Evolutionary conservation across 2,329 filamentous ascomycete genomes (phyloP).

Genomic region (Cladorrhinum sp.): DNA sequence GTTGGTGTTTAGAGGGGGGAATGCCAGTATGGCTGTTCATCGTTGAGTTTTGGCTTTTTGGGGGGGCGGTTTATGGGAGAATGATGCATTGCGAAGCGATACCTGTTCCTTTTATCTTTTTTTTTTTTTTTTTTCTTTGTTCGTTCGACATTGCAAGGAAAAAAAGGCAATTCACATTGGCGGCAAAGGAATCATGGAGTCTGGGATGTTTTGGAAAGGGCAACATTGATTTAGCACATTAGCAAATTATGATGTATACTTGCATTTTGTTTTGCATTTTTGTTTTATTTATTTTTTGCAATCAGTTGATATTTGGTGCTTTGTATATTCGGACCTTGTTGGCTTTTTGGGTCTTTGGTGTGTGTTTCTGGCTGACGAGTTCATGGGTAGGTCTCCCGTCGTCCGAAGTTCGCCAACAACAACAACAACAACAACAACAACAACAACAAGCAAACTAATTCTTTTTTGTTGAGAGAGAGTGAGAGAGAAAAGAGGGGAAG

Average conservation of each 20-base stretch:
- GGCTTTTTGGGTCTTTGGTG: background rate
- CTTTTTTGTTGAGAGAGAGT: background rate
- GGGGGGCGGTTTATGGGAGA: background rate
- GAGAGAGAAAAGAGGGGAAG: background rate
- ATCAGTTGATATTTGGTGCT: background rate
- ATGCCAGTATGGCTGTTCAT: slow-evolving; percentile 35
- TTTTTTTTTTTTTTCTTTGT: background rate
- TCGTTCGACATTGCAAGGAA: background rate
- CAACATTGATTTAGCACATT: background rate
- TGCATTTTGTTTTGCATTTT: background rate
- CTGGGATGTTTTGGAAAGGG: background rate
- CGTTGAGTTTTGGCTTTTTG: slow-evolving; percentile 16
- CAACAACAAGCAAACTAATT: background rate
- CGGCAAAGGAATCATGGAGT: background rate
- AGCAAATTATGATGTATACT: background rate
- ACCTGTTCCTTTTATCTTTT: background rate
- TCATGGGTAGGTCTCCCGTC: background rate
- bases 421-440: too few relatives aligned
- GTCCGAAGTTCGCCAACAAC: background rate
- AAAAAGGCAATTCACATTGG: background rate
- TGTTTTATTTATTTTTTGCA: background rate
- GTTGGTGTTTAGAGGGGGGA: slow-evolving; percentile 46
- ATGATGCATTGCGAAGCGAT: background rate
- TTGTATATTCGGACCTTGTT: background rate
- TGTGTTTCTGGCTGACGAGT: background rate